A percentile compares a stretch with the other conserved stretches of the same genome.
Conservation (phyloP, 495 filamentous ascomycete genomes). For the Barbatosphaeria neglecta region DNA sequence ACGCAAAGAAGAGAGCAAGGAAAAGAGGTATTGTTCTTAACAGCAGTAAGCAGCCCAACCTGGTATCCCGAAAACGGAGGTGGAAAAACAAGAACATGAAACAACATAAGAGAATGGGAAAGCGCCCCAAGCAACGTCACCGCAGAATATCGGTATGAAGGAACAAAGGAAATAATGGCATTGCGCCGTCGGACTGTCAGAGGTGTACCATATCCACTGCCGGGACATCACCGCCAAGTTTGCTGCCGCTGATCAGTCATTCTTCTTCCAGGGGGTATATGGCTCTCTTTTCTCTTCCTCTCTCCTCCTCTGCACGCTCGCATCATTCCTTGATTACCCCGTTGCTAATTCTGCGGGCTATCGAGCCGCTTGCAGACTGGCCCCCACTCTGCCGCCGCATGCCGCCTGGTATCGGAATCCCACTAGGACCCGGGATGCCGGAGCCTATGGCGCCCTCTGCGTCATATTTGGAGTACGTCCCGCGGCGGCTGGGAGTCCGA, state of each 20-base stretch:
- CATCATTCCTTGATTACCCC: conserved; percentile 23
- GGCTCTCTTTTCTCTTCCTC: too few species aligned
- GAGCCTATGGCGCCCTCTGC: conserved; percentile 28
- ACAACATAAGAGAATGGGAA: not conserved
- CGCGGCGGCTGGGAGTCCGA: conserved; percentile 36
- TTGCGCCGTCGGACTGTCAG: not conserved
- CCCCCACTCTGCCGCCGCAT: conserved; percentile 41
- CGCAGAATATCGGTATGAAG: not conserved
- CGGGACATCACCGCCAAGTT: not conserved
- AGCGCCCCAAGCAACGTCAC: not conserved
- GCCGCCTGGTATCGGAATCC: conserved; percentile 36
- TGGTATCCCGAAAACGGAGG: not conserved
- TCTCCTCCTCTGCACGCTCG: not conserved
- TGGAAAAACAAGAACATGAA: not conserved
- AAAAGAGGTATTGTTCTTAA: not conserved
- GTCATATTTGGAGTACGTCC: conserved; percentile 42
- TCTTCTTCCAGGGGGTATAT: too few species aligned
- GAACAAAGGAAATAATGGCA: not conserved
- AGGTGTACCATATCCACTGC: not conserved
- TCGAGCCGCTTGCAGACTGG: conserved; percentile 21
- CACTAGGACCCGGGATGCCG: conserved; percentile 17
- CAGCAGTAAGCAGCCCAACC: not conserved
- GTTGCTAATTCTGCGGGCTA: conserved; percentile 30
- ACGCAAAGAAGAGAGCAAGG: not conserved
- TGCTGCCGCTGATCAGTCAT: not conserved